Conservation (phyloP, 805 yeast genomes). For the Ogataea philodendri region DNA sequence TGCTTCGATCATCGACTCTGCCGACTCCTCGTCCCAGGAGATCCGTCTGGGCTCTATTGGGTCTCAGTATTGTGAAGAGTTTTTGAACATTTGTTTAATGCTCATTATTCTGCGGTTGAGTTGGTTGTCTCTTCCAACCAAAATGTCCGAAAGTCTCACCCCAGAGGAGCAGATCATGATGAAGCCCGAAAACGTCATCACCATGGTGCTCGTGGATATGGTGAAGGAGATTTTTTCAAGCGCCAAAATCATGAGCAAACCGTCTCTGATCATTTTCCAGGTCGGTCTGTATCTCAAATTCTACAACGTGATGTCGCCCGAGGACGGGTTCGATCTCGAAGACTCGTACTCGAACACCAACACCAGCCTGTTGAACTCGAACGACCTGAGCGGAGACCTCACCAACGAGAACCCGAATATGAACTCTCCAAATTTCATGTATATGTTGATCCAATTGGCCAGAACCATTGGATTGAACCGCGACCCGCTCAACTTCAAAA, state of each 20-base stretch:
- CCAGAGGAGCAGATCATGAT: constrained; percentile 34
- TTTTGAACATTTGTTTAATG: constrained; percentile 49
- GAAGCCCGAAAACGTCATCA: constrained; percentile 40
- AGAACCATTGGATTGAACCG: constrained; percentile 46
- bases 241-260: constrained; percentile 41
- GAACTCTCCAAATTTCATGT: constrained; percentile 36
- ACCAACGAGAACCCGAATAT: constrained; percentile 36
- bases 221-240: constrained; percentile 45
- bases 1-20: constrained; percentile 43
- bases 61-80: constrained; percentile 41
- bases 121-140: constrained; percentile 53
- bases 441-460: constrained; percentile 43
- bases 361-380: constrained; percentile 22
- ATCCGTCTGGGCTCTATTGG: constrained; percentile 32
- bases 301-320: constrained; percentile 57
- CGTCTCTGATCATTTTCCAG: constrained; percentile 53
- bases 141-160: constrained; percentile 32
- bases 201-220: constrained; percentile 42
- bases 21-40: constrained; percentile 34
- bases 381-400: constrained; percentile 38
- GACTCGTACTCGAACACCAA: constrained; percentile 38
- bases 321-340: constrained; percentile 46
- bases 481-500: constrained; percentile 44
- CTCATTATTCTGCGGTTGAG: constrained; percentile 52
- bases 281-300: constrained; percentile 56